Percentiles rank a stretch among this genome's conserved stretches.
Evolutionary conservation across 129 eudicot genomes (phyloP).

Genomic region (Centella asiatica): DNA sequence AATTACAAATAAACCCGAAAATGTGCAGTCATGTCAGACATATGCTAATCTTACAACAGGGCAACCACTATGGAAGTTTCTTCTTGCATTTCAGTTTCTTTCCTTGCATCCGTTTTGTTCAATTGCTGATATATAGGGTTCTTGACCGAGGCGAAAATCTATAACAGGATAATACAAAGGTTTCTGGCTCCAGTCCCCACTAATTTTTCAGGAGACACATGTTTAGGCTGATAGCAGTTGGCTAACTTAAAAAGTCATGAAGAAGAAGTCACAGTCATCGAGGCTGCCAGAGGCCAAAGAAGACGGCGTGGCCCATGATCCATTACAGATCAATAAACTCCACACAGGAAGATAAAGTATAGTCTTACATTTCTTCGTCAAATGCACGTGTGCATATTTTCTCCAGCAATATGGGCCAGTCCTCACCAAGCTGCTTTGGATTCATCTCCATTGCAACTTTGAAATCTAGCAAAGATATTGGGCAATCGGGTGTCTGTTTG

Average conservation of each 20-base stretch:
- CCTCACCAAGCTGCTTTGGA: constrained; percentile 79
- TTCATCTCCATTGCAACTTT: constrained; percentile 86
- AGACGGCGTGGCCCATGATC: constrained; percentile 22
- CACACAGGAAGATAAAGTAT: constrained; percentile 17
- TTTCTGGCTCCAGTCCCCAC: constrained; percentile 15
- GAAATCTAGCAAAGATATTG: constrained; percentile 70
- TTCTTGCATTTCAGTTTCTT: not conserved
- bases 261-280: constrained; percentile 6
- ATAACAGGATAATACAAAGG: constrained; percentile 13
- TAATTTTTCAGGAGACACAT: constrained; percentile 12
- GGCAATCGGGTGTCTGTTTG: constrained; percentile 22
- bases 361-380: constrained; percentile 37
- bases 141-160: constrained; percentile 19
- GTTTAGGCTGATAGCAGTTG: constrained; percentile 19
- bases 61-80: constrained; percentile 39
- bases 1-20: constrained; percentile 55
- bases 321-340: constrained; percentile 24
- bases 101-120: constrained; percentile 27
- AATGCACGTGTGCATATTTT: constrained; percentile 61
- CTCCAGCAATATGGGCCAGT: constrained; percentile 78
- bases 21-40: constrained; percentile 32
- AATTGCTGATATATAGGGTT: constrained; percentile 41
- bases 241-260: constrained; percentile 22
- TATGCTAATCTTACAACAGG: constrained; percentile 67
- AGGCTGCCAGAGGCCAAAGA: constrained; percentile 2